These are phyloP conservation scores for Eleusine coracana DNA, from an alignment of 176 grass and related monocot species.

Conservation along the genomic window DNA sequence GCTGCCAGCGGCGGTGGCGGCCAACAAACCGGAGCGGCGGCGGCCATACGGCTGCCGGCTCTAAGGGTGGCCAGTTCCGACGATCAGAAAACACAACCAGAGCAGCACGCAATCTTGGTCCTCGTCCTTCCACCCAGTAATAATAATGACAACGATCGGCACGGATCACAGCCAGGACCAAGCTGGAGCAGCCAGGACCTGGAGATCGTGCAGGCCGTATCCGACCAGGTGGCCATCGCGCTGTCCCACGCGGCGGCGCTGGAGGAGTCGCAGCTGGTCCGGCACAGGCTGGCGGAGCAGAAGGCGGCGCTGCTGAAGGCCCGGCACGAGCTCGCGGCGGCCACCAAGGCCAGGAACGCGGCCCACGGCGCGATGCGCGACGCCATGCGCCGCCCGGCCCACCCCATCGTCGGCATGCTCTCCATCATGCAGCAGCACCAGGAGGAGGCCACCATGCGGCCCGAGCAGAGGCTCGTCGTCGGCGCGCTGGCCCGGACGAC, in stretches of 20 bases:
- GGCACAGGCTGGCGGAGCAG: conserved; percentile 39
- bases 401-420: conserved; percentile 64
- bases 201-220: conserved; percentile 55
- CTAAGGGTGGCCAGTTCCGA: conserved; percentile 50
- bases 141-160: no score
- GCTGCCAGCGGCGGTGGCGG: conserved; percentile 36
- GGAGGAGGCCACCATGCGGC: conserved; percentile 22
- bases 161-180: no score
- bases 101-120: conserved; percentile 47
- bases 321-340: conserved; percentile 44
- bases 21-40: conserved; percentile 30
- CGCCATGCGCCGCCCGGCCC: conserved; percentile 55
- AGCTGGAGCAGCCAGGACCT: conserved; percentile 48
- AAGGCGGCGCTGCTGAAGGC: conserved; percentile 55
- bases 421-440: conserved; percentile 57
- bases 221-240: conserved; percentile 61
- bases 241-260: conserved; percentile 55
- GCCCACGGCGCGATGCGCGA: conserved; percentile 64
- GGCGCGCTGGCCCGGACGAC: conserved; percentile 54
- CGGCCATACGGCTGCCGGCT: conserved; percentile 65
- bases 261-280: conserved; percentile 47
- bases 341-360: conserved; percentile 56
- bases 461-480: conserved; percentile 67
- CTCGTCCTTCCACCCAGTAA: conserved; percentile 32
- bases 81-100: background rate